Percentiles rank a stretch among this genome's conserved stretches.
These are phyloP conservation scores for Neofusicoccum parvum DNA, from an alignment of 2,329 filamentous ascomycete genomes.

Conservation along the genomic window DNA sequence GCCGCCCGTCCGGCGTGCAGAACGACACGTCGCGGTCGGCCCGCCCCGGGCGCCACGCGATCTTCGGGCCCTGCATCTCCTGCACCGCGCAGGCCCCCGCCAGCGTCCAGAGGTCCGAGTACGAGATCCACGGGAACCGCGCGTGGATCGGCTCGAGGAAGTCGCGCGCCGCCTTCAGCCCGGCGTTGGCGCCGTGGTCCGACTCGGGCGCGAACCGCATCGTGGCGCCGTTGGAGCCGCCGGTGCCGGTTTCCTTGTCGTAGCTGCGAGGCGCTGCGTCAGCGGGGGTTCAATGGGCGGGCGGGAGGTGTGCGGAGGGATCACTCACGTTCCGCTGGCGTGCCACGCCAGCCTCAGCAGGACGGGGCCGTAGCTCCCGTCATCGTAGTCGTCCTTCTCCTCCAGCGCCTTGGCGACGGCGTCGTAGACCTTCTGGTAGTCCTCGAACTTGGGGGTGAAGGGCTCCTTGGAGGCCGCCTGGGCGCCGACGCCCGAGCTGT, in stretches of 20 bases:
- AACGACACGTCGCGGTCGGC: constrained; percentile 74
- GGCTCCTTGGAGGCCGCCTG: constrained; percentile 31
- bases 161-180: constrained; percentile 80
- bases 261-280: constrained; percentile 49
- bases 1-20: constrained; percentile 92
- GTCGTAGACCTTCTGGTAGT: constrained; percentile 96
- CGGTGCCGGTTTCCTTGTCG: constrained; percentile 83
- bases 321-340: constrained; percentile 71
- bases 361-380: constrained; percentile 93
- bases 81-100: constrained; percentile 83
- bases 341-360: constrained; percentile 93
- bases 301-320: not conserved
- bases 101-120: constrained; percentile 97
- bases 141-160: constrained; percentile 91
- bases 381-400: constrained; percentile 93
- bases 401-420: constrained; percentile 77
- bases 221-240: constrained; percentile 92
- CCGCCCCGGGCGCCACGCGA: constrained; percentile 89
- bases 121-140: constrained; percentile 92
- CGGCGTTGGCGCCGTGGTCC: constrained; percentile 91
- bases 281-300: constrained; percentile 8
- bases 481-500: constrained; percentile 56
- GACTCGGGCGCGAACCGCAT: constrained; percentile 93
- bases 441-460: constrained; percentile 76
- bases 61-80: constrained; percentile 87